phyloP scores from a whole-genome alignment of 225 moss, liverwort and hornwort genomes.

The Bryum argenteum region DNA sequence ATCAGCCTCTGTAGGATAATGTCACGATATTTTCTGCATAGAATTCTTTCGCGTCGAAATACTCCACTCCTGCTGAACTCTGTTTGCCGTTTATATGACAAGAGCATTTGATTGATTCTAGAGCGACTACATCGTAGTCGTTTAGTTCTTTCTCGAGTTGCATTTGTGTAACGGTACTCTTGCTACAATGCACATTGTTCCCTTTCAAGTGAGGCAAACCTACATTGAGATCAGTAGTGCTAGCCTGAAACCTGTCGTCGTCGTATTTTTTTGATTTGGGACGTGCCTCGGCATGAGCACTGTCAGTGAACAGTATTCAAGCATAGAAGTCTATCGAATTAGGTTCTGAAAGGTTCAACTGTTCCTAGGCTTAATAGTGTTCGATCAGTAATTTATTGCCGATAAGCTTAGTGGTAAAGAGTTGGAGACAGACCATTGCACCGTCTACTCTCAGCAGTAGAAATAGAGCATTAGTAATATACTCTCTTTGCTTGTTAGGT shows the following conservation, averaged over 20 bases:
- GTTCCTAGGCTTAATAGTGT: background rate
- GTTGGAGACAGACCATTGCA: too few species aligned
- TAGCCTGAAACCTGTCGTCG: background rate
- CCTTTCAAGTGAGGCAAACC: constrained; percentile 5
- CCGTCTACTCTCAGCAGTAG: too few species aligned
- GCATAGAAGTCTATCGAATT: background rate
- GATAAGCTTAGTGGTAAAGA: too few species aligned
- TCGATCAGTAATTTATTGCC: too few species aligned
- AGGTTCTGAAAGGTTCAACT: background rate
- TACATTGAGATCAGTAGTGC: constrained; percentile 7
- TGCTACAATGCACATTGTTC: background rate
- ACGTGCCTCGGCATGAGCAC: constrained; percentile 3
- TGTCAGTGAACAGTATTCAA: background rate
- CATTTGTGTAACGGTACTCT: background rate
- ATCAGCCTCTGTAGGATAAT: background rate
- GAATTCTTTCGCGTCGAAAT: background rate
- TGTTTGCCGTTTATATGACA: background rate
- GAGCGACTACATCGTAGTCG: background rate
- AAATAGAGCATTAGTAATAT: too few species aligned
- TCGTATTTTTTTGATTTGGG: background rate
- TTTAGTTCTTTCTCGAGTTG: background rate
- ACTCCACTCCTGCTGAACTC: background rate
- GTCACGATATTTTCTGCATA: background rate
- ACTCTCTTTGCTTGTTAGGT: too few species aligned
- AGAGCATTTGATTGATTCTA: constrained; percentile 15